Evolutionary conservation across 345 rosid species (phyloP).

Genomic region (Brassica nigra): DNA sequence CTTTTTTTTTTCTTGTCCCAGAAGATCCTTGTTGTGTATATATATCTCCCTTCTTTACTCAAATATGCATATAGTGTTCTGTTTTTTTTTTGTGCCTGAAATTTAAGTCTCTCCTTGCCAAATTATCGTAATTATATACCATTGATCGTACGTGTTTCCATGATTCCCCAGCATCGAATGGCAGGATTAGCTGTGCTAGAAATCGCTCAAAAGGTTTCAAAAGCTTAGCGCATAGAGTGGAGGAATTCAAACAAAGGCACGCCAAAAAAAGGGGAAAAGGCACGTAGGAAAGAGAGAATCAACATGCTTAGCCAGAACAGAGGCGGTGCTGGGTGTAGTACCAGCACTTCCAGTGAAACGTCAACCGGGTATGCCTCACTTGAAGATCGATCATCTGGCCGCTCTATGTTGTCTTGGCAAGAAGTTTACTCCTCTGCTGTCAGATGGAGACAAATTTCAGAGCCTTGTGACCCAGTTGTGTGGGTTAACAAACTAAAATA

Average conservation of each 20-base stretch:
- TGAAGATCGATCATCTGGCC: conserved; percentile 70
- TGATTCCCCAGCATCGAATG: conserved; percentile 84
- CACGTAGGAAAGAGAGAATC: conserved; percentile 67
- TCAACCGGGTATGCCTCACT: conserved; percentile 58
- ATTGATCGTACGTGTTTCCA: conserved; percentile 26
- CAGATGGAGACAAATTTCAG: conserved; percentile 98
- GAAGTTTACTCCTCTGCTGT: conserved; percentile 84
- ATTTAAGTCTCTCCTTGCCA: background rate
- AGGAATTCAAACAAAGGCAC: conserved; percentile 61
- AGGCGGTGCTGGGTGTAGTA: conserved; percentile 95
- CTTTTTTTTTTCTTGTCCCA: background rate
- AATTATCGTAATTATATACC: background rate
- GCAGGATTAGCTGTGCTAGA: conserved; percentile 93
- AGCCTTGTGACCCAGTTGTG: conserved; percentile 98
- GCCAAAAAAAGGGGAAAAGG: conserved; percentile 64
- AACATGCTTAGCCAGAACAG: conserved; percentile 82
- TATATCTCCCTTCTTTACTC: background rate
- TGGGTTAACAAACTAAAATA: conserved; percentile 96
- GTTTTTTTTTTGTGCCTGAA: background rate
- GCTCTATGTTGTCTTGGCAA: conserved; percentile 72
- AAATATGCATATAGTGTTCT: conserved; percentile 5
- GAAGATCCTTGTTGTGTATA: background rate
- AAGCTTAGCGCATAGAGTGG: conserved; percentile 91
- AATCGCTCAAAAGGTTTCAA: conserved; percentile 88
- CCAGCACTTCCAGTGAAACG: conserved; percentile 72